Percentiles rank a stretch among this genome's conserved stretches.
phyloP scores from a whole-genome alignment of 305 asterid genomes.

The Solanum chacoense region DNA sequence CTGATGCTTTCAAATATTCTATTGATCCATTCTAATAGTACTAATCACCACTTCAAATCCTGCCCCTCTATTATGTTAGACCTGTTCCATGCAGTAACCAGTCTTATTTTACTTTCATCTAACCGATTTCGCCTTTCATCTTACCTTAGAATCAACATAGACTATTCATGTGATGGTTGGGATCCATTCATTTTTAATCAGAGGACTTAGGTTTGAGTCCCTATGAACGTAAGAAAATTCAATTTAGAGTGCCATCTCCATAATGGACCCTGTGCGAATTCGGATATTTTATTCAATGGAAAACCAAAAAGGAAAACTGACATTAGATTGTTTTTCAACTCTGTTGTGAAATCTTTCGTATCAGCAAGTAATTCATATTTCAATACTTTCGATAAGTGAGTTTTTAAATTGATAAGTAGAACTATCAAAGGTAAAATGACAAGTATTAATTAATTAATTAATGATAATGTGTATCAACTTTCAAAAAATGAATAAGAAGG shows the following conservation, averaged over 20 bases:
- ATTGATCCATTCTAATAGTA: background rate
- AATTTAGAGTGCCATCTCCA: background rate
- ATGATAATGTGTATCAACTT: background rate
- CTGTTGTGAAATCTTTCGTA: background rate
- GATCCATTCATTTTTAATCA: background rate
- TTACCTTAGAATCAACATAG: background rate
- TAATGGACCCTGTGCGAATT: accelerated
- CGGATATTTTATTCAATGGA: too few relatives aligned
- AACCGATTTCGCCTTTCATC: background rate
- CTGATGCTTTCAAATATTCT: background rate
- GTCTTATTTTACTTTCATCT: background rate
- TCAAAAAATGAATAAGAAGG: background rate
- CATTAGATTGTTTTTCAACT: background rate
- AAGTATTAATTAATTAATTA: background rate
- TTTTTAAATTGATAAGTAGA: background rate
- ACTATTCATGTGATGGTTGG: background rate
- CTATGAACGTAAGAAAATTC: too few relatives aligned
- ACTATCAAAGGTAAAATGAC: background rate
- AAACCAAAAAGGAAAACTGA: background rate
- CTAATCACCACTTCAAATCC: background rate
- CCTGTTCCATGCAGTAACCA: background rate
- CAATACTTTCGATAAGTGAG: background rate
- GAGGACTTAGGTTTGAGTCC: background rate
- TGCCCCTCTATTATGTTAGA: background rate
- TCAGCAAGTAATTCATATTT: background rate